Base-by-base conservation (phyloP, 495 filamentous ascomycete genomes). In the Penicillium cosmopolitanum region DNA sequence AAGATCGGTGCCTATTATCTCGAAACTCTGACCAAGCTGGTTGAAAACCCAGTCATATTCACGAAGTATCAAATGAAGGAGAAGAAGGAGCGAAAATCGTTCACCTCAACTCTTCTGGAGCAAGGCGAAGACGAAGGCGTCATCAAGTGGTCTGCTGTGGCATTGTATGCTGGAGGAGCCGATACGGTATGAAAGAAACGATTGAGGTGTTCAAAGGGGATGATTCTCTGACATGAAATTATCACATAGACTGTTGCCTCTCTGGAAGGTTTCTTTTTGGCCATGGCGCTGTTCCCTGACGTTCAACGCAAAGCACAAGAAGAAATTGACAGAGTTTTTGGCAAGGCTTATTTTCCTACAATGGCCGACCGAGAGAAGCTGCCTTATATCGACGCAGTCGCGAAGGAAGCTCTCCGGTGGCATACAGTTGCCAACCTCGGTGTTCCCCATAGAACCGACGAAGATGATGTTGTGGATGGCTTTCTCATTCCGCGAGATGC, bases 241-340 rank as follows among this genome's bases (percentile, higher is more conserved):
- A 36, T 44, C 16, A 4, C 5, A 55, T 23, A 72, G 69, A 73
- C 70, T 1, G 68, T 71, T 18, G 68, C 70, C 0, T 36, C 61
- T 2, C 58, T 82, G 23, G 38, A 57, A 44, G 60, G 66, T 28
- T 81, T 84, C 57, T 74, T 82, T 65, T 62, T 81, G 1, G 80
- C 78, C 8, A 80, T 83, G 75, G 69, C 64, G 0, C 31, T 81
- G 4, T 81, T 71, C 62, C 83, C 84, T 0, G 72, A 81, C 0
- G 80, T 79, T 0, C 81, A 84, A 51, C 62, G 66, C 16, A 82
- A 78, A 25, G 84, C 85, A 4, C 84, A 84, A 60, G 80, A 75
- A 8, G 85, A 89, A 62, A 69, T 90, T 42, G 85, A 88, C 62
- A 59, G 66, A 12, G 77, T 86, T 3, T 63, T 84, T 10, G 81